A percentile compares a stretch with the other conserved stretches of the same genome.
Evolutionary conservation across 495 filamentous ascomycete species (phyloP).

Genomic region (Daldinia grandis): DNA sequence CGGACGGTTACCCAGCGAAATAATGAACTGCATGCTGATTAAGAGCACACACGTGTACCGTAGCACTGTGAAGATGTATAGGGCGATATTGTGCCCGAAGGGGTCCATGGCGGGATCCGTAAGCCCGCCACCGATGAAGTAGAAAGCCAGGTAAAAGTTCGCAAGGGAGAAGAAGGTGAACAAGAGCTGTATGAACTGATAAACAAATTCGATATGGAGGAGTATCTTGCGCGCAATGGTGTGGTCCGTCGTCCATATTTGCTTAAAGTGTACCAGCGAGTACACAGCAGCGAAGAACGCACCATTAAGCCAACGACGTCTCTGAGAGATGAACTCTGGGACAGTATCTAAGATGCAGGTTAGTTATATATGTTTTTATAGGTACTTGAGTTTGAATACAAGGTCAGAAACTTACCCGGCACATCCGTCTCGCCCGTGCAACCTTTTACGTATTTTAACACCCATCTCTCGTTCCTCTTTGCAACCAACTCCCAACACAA

Average conservation of each 20-base stretch:
- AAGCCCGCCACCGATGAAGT: slow-evolving; percentile 96
- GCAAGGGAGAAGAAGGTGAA: slow-evolving; percentile 99
- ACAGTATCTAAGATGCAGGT: slow-evolving; percentile 64
- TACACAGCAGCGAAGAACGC: slow-evolving; percentile 99
- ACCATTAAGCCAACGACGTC: slow-evolving; percentile 96
- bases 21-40: slow-evolving; percentile 94
- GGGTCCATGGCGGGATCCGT: slow-evolving; percentile 83
- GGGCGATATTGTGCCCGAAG: slow-evolving; percentile 84
- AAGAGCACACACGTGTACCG: slow-evolving; percentile 85
- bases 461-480: slow-evolving; percentile 94
- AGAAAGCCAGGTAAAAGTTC: slow-evolving; percentile 99
- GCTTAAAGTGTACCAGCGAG: slow-evolving; percentile 91
- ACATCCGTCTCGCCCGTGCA: slow-evolving; percentile 98
- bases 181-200: slow-evolving; percentile 87
- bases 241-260: slow-evolving; percentile 95
- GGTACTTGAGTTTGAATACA: slow-evolving; percentile 1
- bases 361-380: slow-evolving; percentile 32
- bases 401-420: slow-evolving; percentile 70
- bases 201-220: slow-evolving; percentile 94
- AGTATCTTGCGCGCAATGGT: slow-evolving; percentile 87
- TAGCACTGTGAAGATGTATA: slow-evolving; percentile 85
- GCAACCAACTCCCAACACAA: slow-evolving; percentile 99
- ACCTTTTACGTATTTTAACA: slow-evolving; percentile 95
- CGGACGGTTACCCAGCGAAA: slow-evolving; percentile 97
- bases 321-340: slow-evolving; percentile 95